Base-by-base conservation (phyloP, 2,329 filamentous ascomycete species). In the Paecilomyces sp. region DNA sequence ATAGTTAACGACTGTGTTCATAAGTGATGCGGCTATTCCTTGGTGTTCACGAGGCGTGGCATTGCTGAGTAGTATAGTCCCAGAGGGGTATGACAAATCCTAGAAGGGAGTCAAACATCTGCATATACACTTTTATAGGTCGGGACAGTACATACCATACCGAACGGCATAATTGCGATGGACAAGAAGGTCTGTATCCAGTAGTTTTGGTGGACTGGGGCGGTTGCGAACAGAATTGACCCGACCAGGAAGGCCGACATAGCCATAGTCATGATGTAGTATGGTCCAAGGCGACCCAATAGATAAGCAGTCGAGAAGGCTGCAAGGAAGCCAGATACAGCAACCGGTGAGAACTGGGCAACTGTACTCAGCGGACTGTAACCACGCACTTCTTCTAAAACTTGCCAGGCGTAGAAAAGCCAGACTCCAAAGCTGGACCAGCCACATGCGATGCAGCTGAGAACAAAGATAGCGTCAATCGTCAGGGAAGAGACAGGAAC, bases 1-100 rank as follows among this genome's bases (percentile, higher is more conserved):
- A 68, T 90, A 90, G 72, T 90, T 89, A 61, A 89, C 83, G 8
- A 85, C 79, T 0, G 86, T 88, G 60, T 81, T 85, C 24, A 88
- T 83, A 3, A 89, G 69, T 28, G 80, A 84, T 1, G 79, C 80
- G 1, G 81, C 79, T n/a, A 83, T 73, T 15, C 82, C 82, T 66
- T 83, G 81, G 57, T 81, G 76, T 56, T 79, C 71, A 51, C 74
- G 73, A 1, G 70, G 66, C 60, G 82, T 76, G 1, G 74, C 74
- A 65, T 88, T 81, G 55, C 80, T 83, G 4, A 89, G 74, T n/a
- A 88, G 80, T 7, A 88, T 69, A 0, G 80, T 86, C 0, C 83
- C 83, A 0, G 85, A 82, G 0, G 87, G 87, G 64, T 87, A 88
- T 1, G 79, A 84, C 78, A 88, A 87, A 68, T 89, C 85, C 82